Evolutionary conservation across 2,329 filamentous ascomycete genomes (phyloP).

Genomic region (Calonectria montana): DNA sequence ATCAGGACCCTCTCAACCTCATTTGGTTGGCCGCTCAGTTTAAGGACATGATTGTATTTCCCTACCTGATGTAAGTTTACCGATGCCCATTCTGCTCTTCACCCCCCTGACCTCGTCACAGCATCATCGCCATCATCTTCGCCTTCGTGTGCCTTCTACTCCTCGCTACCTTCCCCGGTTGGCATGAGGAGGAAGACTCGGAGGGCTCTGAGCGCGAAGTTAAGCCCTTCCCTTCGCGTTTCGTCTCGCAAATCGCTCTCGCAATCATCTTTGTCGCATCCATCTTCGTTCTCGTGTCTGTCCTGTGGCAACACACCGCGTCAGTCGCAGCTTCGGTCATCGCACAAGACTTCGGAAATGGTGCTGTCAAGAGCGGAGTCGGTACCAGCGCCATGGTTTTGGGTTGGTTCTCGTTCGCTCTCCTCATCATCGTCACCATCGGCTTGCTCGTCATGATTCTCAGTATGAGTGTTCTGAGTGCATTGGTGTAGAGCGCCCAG

Average conservation of each 20-base stretch:
- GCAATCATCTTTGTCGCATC: slow-evolving; percentile 88
- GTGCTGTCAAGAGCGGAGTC: slow-evolving; percentile 85
- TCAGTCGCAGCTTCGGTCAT: slow-evolving; percentile 95
- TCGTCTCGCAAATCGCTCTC: slow-evolving; percentile 91
- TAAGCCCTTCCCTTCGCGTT: slow-evolving; percentile 91
- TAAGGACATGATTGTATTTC: slow-evolving; percentile 98
- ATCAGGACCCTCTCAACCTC: slow-evolving; percentile 95
- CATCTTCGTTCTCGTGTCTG: slow-evolving; percentile 79
- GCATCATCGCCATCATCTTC: slow-evolving; percentile 97
- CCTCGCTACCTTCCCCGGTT: slow-evolving; percentile 95
- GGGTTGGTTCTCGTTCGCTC: slow-evolving; percentile 95
- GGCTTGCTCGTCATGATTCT: slow-evolving; percentile 96
- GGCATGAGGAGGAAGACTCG: slow-evolving; percentile 90
- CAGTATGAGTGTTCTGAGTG: slow-evolving; percentile 84
- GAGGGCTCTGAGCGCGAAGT: slow-evolving; percentile 88
- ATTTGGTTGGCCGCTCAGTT: slow-evolving; percentile 98
- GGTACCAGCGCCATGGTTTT: slow-evolving; percentile 97
- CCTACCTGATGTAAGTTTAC: slow-evolving; percentile 86
- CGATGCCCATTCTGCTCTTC: neutral
- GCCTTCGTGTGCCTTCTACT: slow-evolving; percentile 96
- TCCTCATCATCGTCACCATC: slow-evolving; percentile 95
- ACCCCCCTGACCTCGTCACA: slow-evolving; percentile 49
- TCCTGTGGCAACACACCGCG: slow-evolving; percentile 93
- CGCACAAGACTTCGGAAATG: slow-evolving; percentile 92
- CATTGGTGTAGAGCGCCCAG: slow-evolving; percentile 55